Evolutionary conservation across 164 flowering plant genomes (phyloP).

Genomic region (Stephania cephalantha): DNA sequence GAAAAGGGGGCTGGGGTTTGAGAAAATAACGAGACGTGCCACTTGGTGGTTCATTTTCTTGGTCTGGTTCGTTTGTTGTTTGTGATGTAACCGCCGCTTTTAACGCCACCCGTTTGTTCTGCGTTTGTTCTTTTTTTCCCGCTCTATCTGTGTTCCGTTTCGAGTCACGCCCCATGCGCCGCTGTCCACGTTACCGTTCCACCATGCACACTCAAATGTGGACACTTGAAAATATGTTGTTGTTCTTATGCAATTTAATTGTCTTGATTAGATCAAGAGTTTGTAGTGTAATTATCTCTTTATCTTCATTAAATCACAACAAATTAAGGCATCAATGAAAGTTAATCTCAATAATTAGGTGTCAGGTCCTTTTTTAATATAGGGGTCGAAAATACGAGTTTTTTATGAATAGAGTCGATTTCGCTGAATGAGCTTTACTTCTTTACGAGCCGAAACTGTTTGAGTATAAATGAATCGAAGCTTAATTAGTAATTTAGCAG

Average conservation of each 20-base stretch:
- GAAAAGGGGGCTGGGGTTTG: background rate
- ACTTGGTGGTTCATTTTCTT: background rate
- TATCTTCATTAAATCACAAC: background rate
- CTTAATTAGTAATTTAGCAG: no score
- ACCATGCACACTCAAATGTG: background rate
- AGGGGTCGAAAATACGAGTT: no score
- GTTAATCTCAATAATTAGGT: no score
- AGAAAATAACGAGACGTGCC: background rate
- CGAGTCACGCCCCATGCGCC: background rate
- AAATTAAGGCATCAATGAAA: no score
- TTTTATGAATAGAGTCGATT: no score
- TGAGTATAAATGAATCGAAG: no score
- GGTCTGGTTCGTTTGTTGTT: background rate
- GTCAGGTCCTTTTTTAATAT: no score
- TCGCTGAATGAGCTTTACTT: no score
- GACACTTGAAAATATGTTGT: background rate
- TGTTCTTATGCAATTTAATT: background rate
- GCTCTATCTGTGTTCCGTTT: background rate
- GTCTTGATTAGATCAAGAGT: no score
- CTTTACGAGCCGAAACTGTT: no score
- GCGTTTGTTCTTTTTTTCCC: background rate
- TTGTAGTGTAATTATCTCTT: no score
- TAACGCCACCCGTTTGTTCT: slow-evolving; percentile 1
- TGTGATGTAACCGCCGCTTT: slow-evolving; percentile 1
- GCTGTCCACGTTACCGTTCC: background rate